Conservation (phyloP, 2,329 filamentous ascomycete species). For the Endoconidiophora polonica region DNA sequence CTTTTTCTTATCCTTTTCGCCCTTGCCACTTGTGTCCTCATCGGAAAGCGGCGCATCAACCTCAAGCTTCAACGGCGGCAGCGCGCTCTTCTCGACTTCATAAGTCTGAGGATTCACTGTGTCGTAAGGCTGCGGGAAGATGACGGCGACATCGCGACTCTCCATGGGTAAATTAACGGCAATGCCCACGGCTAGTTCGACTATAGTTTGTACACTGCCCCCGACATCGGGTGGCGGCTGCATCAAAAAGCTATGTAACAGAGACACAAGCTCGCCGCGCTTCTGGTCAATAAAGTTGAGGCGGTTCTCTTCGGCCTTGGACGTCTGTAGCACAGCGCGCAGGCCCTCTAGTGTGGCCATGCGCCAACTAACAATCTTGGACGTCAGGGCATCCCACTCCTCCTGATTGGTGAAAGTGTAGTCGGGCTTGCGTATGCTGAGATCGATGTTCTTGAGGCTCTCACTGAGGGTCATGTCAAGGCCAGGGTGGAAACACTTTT, state of each 20-base stretch:
- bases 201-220: conserved; percentile 78
- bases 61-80: conserved; percentile 32
- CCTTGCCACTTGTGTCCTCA: conserved; percentile 23
- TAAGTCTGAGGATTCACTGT: conserved; percentile 56
- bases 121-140: conserved; percentile 67
- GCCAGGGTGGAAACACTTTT: conserved; percentile 81
- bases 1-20: conserved; percentile 30
- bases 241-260: conserved; percentile 55
- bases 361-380: conserved; percentile 83
- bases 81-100: conserved; percentile 63
- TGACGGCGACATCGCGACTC: conserved; percentile 74
- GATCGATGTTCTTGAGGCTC: conserved; percentile 71
- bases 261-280: conserved; percentile 49
- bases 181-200: conserved; percentile 78
- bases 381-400: conserved; percentile 73
- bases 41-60: conserved; percentile 14
- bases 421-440: conserved; percentile 66
- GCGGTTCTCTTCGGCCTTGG: conserved; percentile 49
- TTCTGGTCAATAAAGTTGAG: conserved; percentile 52
- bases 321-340: conserved; percentile 47
- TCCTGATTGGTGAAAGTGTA: conserved; percentile 61
- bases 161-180: conserved; percentile 76
- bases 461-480: conserved; percentile 61
- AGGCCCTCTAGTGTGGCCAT: conserved; percentile 89
- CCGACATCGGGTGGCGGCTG: conserved; percentile 71